A percentile compares a stretch with the other conserved stretches of the same genome.
phyloP scores from a whole-genome alignment of 176 grass and related monocot genomes.

The Puccinellia tenuiflora region DNA sequence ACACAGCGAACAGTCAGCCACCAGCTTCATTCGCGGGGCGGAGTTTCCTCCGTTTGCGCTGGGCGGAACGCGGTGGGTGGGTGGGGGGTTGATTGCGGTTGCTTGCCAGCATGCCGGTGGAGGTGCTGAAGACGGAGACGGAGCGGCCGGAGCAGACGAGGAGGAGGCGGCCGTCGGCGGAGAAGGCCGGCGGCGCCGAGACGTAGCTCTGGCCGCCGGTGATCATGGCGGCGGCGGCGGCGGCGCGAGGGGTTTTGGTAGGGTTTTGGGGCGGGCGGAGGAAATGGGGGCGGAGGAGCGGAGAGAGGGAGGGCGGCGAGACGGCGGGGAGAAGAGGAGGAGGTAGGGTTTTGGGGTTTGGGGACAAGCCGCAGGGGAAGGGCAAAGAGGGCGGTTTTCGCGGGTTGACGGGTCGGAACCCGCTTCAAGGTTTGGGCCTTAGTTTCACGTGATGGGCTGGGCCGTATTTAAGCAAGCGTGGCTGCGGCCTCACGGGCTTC shows the following conservation, averaged over 20 bases:
- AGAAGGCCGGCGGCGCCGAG: constrained; percentile 74
- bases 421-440: neutral
- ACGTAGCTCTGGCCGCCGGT: constrained; percentile 80
- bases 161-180: constrained; percentile 60
- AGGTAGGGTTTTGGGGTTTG: constrained; percentile 44
- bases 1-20: neutral
- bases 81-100: neutral
- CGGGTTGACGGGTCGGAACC: constrained; percentile 13
- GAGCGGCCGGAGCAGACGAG: constrained; percentile 61
- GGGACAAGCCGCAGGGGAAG: neutral
- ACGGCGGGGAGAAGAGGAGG: constrained; percentile 2
- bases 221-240: constrained; percentile 55
- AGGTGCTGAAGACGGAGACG: constrained; percentile 78
- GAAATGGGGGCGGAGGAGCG: neutral
- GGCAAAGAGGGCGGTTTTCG: neutral
- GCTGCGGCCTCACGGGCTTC: neutral
- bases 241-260: neutral
- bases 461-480: neutral
- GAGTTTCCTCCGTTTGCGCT: neutral
- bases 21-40: neutral
- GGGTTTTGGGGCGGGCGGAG: constrained; percentile 8
- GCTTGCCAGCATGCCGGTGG: constrained; percentile 72
- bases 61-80: neutral
- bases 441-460: neutral
- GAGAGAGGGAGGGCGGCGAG: neutral